Conservation (phyloP, 495 filamentous ascomycete genomes). For the Aspergillus taichungensis region DNA sequence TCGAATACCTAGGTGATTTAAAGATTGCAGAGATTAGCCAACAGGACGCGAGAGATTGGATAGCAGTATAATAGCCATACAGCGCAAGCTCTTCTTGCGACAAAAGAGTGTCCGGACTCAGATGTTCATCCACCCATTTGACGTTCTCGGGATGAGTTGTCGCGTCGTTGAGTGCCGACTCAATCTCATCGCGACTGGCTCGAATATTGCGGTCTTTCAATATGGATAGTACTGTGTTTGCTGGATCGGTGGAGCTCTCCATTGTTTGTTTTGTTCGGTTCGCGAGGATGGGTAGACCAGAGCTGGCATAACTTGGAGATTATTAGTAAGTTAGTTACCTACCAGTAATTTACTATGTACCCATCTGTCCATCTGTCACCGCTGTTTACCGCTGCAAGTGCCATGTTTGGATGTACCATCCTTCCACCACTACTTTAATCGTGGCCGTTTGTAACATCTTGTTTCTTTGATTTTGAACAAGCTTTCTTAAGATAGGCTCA, state of each 20-base stretch:
- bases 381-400: too few species aligned
- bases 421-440: too few species aligned
- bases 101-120: slow-evolving; percentile 27
- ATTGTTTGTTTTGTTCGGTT: background rate
- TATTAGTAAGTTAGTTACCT: too few species aligned
- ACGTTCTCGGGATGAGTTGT: slow-evolving; percentile 9
- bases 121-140: slow-evolving; percentile 28
- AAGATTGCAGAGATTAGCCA: background rate
- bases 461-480: too few species aligned
- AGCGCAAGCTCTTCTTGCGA: slow-evolving; percentile 33
- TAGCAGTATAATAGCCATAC: slow-evolving; percentile 12
- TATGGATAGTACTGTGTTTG: slow-evolving; percentile 7
- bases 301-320: background rate
- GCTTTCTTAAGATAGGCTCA: too few species aligned
- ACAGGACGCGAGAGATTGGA: too few species aligned
- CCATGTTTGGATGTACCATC: too few species aligned
- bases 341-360: too few species aligned
- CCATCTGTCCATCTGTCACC: too few species aligned
- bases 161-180: slow-evolving; percentile 19
- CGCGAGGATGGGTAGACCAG: background rate
- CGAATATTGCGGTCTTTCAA: slow-evolving; percentile 26
- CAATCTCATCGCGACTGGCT: slow-evolving; percentile 19
- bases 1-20: slow-evolving; percentile 19
- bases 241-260: slow-evolving; percentile 6
- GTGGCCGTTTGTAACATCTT: too few species aligned